phyloP scores from a whole-genome alignment of 495 filamentous ascomycete genomes.

The Hyaloscypha bicolor region DNA sequence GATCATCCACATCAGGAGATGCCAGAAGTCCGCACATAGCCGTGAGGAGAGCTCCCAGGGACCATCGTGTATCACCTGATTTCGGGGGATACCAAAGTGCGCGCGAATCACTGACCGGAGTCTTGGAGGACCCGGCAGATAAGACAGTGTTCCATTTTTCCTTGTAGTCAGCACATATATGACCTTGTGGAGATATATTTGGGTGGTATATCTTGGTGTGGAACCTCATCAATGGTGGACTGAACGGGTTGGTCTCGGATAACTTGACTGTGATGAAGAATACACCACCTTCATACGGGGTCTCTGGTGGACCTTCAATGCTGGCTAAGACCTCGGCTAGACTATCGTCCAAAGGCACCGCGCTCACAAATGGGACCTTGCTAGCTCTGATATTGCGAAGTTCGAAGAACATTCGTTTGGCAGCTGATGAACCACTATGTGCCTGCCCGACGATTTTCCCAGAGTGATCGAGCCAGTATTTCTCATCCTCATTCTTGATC shows the following conservation, averaged over 20 bases:
- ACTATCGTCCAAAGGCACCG: constrained; percentile 17
- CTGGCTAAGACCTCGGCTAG: not conserved
- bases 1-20: constrained; percentile 26
- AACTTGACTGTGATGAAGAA: constrained; percentile 7
- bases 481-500: not conserved
- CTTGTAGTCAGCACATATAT: constrained; percentile 1
- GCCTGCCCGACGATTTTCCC: not conserved
- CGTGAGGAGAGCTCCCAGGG: constrained; percentile 22
- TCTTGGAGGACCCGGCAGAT: not conserved
- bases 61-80: not conserved
- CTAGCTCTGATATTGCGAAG: constrained; percentile 23
- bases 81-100: not conserved
- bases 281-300: constrained; percentile 2
- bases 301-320: constrained; percentile 6
- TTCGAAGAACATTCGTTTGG: constrained; percentile 24
- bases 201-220: constrained; percentile 9
- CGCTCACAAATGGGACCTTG: constrained; percentile 28
- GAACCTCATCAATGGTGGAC: not conserved
- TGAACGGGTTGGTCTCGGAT: not conserved
- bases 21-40: constrained; percentile 28
- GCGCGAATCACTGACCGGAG: not conserved
- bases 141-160: constrained; percentile 1
- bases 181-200: constrained; percentile 1
- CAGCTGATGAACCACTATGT: not conserved
- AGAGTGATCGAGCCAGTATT: constrained; percentile 1